Conservation (phyloP, 768 basidiomycete genomes). For the Kwoniella newhampshirensis region DNA sequence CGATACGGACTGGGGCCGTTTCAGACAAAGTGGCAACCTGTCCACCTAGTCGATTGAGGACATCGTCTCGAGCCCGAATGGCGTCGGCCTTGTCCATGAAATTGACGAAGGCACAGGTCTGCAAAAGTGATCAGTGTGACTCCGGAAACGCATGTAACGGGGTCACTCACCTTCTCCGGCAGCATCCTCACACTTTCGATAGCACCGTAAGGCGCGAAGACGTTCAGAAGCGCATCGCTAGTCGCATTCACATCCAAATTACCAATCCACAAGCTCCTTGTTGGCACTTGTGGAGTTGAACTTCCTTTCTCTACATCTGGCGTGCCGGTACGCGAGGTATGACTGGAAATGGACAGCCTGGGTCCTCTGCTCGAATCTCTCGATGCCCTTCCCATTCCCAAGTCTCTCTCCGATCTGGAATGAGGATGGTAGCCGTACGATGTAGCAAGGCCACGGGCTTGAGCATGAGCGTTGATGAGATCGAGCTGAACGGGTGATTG, state of each 20-base stretch:
- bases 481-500: slow-evolving; percentile 39
- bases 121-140: slow-evolving; percentile 12
- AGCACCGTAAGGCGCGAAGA: slow-evolving; percentile 94
- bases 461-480: not conserved
- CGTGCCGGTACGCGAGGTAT: slow-evolving; percentile 44
- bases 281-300: slow-evolving; percentile 71
- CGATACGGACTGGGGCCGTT: slow-evolving; percentile 93
- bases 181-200: slow-evolving; percentile 92
- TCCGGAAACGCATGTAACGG: not conserved
- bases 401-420: slow-evolving; percentile 17
- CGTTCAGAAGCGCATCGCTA: slow-evolving; percentile 88
- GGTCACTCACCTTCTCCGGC: slow-evolving; percentile 91
- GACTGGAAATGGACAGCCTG: slow-evolving; percentile 38
- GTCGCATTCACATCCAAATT: slow-evolving; percentile 93
- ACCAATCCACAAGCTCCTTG: slow-evolving; percentile 96
- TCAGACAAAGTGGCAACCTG: slow-evolving; percentile 79
- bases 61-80: slow-evolving; percentile 96
- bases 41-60: slow-evolving; percentile 89
- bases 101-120: slow-evolving; percentile 99
- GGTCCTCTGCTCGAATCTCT: slow-evolving; percentile 35
- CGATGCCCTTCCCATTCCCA: slow-evolving; percentile 18
- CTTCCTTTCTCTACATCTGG: slow-evolving; percentile 41
- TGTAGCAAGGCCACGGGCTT: not conserved
- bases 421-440: slow-evolving; percentile 28
- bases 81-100: slow-evolving; percentile 94